Conservation (phyloP, 2,329 filamentous ascomycete genomes). For the Epichloe sp. region DNA sequence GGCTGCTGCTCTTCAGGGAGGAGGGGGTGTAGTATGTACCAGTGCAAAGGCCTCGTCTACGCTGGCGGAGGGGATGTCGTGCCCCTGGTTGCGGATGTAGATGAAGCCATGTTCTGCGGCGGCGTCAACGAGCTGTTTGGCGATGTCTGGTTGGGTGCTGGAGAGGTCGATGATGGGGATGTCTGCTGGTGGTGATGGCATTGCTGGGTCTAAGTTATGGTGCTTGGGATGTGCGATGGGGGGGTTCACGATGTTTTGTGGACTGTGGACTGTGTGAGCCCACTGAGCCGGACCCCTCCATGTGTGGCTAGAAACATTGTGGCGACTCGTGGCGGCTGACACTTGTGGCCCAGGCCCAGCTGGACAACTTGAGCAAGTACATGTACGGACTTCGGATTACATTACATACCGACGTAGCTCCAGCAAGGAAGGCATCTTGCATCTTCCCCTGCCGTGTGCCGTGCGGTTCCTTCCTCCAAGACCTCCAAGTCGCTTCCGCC, state of each 20-base stretch:
- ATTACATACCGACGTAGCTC: no score
- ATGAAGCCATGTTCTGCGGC: conserved; percentile 78
- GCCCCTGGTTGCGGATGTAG: conserved; percentile 66
- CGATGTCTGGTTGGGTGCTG: conserved; percentile 40
- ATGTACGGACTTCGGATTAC: no score
- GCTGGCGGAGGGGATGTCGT: conserved; percentile 50
- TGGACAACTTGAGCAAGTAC: no score
- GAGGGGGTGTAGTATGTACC: conserved; percentile 31
- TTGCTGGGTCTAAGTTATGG: conserved; percentile 2
- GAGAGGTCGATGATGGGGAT: conserved; percentile 79
- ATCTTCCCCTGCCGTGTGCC: no score
- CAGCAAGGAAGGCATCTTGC: no score
- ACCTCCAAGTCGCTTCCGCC: background rate
- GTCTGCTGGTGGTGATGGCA: conserved; percentile 19
- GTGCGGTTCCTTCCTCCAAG: background rate
- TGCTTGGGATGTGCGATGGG: background rate
- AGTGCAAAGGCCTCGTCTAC: conserved; percentile 62
- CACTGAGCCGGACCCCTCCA: no score
- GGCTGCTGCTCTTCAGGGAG: background rate
- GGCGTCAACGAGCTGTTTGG: conserved; percentile 62
- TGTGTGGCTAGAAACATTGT: no score
- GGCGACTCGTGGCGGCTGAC: no score
- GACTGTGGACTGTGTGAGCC: no score
- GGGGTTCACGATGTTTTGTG: background rate
- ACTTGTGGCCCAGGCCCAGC: no score